Evolutionary conservation across 768 basidiomycete genomes (phyloP), one percentile per base, ranked within the genome.

Genomic region (Termitomyces sp.): DNA sequence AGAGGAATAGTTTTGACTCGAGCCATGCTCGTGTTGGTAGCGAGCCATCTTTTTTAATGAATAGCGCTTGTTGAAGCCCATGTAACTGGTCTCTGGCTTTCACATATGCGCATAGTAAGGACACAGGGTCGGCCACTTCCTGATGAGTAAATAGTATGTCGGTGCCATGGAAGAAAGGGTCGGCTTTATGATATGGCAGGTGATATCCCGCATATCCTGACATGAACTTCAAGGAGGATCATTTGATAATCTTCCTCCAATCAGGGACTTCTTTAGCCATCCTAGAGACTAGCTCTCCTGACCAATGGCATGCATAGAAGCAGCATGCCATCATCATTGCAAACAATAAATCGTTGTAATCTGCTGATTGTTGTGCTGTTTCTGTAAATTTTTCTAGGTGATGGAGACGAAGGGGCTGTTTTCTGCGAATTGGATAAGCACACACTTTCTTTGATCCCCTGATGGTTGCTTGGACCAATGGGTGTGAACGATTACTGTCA

Each of bases 181-280:
- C 62, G 1, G 55, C 57, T 42, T 70, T 70, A 51, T 69, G 67
- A 45, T 70, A 70, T 12, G 66, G 67, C 0, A 70, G 62, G 13
- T 51, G 62, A 53, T 69, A 70, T 13, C 47, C 15, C 0, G 26
- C 24, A 42, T 42, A 20, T 6, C 20, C 8, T 1, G 20, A 9
- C 1, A 8, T 20, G 37, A 70, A 64, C 29, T 29, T 29, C 29
- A 29, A 29, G 3, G 6, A 29, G 3, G 29, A 29, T 29, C 6
- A 6, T 6, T 29, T 29, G 29, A 29, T 29, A 6, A 29, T 29
- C 6, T 29, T 29, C 6, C 29, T 29, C 29, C 29, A 29, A 29
- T 6, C 6, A 6, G 29, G 4, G 6, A 6, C 29, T 29, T 6
- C 29, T 29, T 29, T 3, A n/a, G 12, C 7, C 4, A 12, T 33